Evolutionary conservation across 208 protist genomes (phyloP), one percentile per base, ranked within the genome.

Genomic region (Trypanosoma lewisi): DNA sequence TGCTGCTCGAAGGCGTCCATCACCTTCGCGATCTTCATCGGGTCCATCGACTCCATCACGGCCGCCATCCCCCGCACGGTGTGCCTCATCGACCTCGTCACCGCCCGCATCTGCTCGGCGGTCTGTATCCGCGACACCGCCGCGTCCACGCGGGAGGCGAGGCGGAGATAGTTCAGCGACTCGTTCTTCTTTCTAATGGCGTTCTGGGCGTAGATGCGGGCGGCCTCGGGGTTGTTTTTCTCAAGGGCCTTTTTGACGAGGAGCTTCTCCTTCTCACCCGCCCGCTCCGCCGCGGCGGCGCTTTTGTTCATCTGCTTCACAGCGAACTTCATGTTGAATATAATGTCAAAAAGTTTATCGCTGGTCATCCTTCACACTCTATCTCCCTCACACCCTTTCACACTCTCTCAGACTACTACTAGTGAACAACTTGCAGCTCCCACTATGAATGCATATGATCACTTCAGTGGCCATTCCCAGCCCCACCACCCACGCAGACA

Each of bases 1-100:
- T 99, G 97, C 80, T 89, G 70, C 77, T 99, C 98, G 63, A 99
- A 99, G 76, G 91, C 83, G 63, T 99, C 97, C 98, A 99, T 98
- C 5, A 98, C 87, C 61, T 68, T 66, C 8, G 88, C 74, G 27
- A 95, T 95, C 64, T 84, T 81, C 65, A 92, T 89, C 11, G 97
- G 79, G 69, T 99, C 88, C 95, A 98, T 97, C 11, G 77, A 80
- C 42, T 79, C 68, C 48, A 98, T 79, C 14, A 96, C 90, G 59
- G 89, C 95, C n/a, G 98, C 97, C 89, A 99, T 97, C 17, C 81
- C 81, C 59, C 96, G 97, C 21, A 98, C 94, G 2, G 98, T 90
- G 37, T 74, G 84, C 51, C 82, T 73, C 96, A 99, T 99, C 7
- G 91, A 77, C 67, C 94, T 93, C 28, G 89, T 97, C 0, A 98